Percentiles rank a stretch among this genome's conserved stretches.
phyloP scores from a whole-genome alignment of 257 asterid genomes.

The Solanum tarapatanum region DNA sequence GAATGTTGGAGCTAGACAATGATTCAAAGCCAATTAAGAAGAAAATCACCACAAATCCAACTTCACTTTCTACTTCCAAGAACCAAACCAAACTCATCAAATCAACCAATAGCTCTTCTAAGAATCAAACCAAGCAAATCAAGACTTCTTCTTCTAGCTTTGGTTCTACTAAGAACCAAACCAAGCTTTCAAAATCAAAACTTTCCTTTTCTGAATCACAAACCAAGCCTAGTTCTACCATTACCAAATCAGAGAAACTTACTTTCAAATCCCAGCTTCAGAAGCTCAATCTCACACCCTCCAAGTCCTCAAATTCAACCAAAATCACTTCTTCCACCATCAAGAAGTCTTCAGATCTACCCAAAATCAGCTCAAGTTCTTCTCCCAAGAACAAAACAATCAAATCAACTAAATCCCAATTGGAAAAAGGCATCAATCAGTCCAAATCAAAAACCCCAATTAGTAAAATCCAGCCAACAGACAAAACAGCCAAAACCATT shows the following conservation, averaged over 20 bases:
- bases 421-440: background rate
- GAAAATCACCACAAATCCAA: slow-evolving; percentile 19
- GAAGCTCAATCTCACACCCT: slow-evolving; percentile 62
- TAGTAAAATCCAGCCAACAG: background rate
- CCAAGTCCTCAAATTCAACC: slow-evolving; percentile 31
- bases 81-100: slow-evolving; percentile 26
- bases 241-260: background rate
- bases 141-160: background rate
- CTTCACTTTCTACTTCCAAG: slow-evolving; percentile 7
- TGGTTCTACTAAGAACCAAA: slow-evolving; percentile 19
- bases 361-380: slow-evolving; percentile 13
- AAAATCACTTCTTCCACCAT: slow-evolving; percentile 8
- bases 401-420: background rate
- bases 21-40: slow-evolving; percentile 19
- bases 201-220: slow-evolving; percentile 12
- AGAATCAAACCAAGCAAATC: slow-evolving; percentile 40
- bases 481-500: background rate
- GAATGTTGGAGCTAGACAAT: slow-evolving; percentile 15
- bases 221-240: background rate
- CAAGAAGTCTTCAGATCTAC: slow-evolving; percentile 51
- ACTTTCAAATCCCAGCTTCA: slow-evolving; percentile 33
- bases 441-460: background rate
- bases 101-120: slow-evolving; percentile 9
- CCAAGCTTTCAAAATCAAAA: slow-evolving; percentile 15
- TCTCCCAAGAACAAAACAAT: slow-evolving; percentile 43